These are phyloP conservation scores for Neonectria neomacrospora DNA, from an alignment of 2,329 filamentous ascomycete genomes.

Conservation along the genomic window DNA sequence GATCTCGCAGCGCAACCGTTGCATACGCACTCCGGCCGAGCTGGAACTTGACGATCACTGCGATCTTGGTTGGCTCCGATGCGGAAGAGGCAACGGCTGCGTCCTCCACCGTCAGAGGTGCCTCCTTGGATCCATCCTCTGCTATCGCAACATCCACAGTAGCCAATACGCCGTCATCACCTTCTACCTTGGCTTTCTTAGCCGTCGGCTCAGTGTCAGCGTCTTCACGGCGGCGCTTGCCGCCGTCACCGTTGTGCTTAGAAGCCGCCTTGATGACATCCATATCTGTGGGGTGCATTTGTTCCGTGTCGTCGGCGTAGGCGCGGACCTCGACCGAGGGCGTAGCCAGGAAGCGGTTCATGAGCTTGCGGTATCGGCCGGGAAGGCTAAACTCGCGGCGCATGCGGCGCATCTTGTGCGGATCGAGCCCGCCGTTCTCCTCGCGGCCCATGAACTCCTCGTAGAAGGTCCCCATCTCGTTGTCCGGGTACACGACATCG, in stretches of 20 bases:
- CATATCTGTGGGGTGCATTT: slow-evolving; percentile 89
- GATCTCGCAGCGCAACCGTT: slow-evolving; percentile 82
- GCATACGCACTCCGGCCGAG: slow-evolving; percentile 85
- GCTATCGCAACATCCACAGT: slow-evolving; percentile 30
- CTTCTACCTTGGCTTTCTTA: slow-evolving; percentile 45
- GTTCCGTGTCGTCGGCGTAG: slow-evolving; percentile 78
- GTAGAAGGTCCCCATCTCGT: slow-evolving; percentile 87
- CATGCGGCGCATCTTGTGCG: slow-evolving; percentile 84
- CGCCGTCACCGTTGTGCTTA: slow-evolving; percentile 30
- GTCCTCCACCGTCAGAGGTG: slow-evolving; percentile 21
- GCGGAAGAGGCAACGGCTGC: slow-evolving; percentile 15
- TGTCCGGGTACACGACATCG: slow-evolving; percentile 86
- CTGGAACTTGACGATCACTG: slow-evolving; percentile 79
- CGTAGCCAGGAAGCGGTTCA: slow-evolving; percentile 74
- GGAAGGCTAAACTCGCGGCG: slow-evolving; percentile 90
- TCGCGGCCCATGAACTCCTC: slow-evolving; percentile 84
- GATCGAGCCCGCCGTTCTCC: slow-evolving; percentile 81
- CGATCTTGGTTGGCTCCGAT: slow-evolving; percentile 56
- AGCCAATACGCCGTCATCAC: slow-evolving; percentile 13
- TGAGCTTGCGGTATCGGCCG: slow-evolving; percentile 87
- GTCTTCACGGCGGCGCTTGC: slow-evolving; percentile 38
- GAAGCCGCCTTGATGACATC: slow-evolving; percentile 68
- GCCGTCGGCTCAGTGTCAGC: slow-evolving; percentile 27
- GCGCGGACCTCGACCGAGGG: slow-evolving; percentile 75
- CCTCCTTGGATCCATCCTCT: slow-evolving; percentile 27